Evolutionary conservation across 2,329 filamentous ascomycete species (phyloP), one percentile per base, ranked within the genome.

Genomic region (Alternaria consortialis): DNA sequence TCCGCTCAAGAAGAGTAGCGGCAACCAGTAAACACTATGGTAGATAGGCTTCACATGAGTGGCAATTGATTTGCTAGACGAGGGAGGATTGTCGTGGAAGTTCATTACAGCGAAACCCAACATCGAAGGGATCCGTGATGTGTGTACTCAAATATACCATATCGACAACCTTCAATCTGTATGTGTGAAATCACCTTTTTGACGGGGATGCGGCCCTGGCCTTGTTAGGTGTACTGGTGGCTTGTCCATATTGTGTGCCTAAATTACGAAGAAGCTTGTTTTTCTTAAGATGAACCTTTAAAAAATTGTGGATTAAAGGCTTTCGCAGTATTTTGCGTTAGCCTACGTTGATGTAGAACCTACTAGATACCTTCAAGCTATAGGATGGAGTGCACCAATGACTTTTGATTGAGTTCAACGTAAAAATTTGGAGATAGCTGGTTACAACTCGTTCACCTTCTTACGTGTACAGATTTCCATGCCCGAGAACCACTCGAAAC

Each of bases 401-500:
- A 17, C 5, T 2, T 2, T 15, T 5, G 4, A 32, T 34, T 23
- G 29, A 13, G 23, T n/a, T n/a, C 13, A 32, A 13, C 5, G n/a
- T 32, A 13, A 2, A 8, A 13, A 5, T 9, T 5, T 13, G n/a
- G 6, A 2, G 1, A 7, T 2, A 12, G n/a, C 1, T 25, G 1
- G 17, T n/a, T 9, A 32, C 11, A 23, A 3, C 12, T 11, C 12
- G 15, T n/a, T 7, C 7, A n/a, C 13, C 7, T 44, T 11, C 15
- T 11, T 7, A 44, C 42, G 13, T n/a, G 23, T 27, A n/a, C 29
- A 47, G 1, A 47, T 32, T 4, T 47, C 44, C 29, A 32, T 47
- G 12, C 3, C 15, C 5, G n/a, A 5, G 11, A 47, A 32, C 29
- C 29, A 47, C 8, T 29, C 25, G 25, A 9, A 44, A 29, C 15